A percentile compares a stretch with the other conserved stretches of the same genome.
phyloP scores from a whole-genome alignment of 208 protist species.

The Crithidia bombi region DNA sequence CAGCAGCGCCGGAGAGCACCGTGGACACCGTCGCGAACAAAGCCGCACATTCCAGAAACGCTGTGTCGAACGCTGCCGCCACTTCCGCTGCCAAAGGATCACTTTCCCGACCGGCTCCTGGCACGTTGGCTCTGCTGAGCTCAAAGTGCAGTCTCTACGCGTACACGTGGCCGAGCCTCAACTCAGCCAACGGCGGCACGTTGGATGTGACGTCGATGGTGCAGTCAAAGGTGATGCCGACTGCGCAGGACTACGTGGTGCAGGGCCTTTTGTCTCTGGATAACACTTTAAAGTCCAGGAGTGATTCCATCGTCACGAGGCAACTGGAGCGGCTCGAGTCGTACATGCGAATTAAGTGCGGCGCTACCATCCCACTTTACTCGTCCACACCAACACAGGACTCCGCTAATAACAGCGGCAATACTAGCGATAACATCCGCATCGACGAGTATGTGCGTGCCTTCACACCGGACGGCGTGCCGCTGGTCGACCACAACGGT shows the following conservation, averaged over 20 bases:
- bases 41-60: background rate
- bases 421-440: slow-evolving; percentile 6
- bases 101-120: slow-evolving; percentile 12
- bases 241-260: slow-evolving; percentile 30
- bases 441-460: slow-evolving; percentile 60
- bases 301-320: slow-evolving; percentile 12
- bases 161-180: slow-evolving; percentile 26
- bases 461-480: slow-evolving; percentile 85
- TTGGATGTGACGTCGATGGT: slow-evolving; percentile 11
- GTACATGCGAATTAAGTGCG: slow-evolving; percentile 64
- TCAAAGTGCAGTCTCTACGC: slow-evolving; percentile 46
- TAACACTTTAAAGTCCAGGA: slow-evolving; percentile 29
- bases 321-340: slow-evolving; percentile 55
- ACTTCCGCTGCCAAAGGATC: no score
- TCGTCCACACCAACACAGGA: background rate
- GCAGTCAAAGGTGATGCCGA: slow-evolving; percentile 21
- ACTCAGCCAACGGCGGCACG: background rate
- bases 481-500: slow-evolving; percentile 73
- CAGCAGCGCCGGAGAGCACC: background rate
- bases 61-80: no score
- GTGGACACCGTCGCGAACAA: background rate
- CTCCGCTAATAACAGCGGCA: background rate
- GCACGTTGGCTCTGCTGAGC: slow-evolving; percentile 32
- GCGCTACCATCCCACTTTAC: slow-evolving; percentile 38
- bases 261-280: slow-evolving; percentile 70